Base-by-base conservation (phyloP, 2,329 filamentous ascomycete genomes). In the Neofusicoccum cordaticola region DNA sequence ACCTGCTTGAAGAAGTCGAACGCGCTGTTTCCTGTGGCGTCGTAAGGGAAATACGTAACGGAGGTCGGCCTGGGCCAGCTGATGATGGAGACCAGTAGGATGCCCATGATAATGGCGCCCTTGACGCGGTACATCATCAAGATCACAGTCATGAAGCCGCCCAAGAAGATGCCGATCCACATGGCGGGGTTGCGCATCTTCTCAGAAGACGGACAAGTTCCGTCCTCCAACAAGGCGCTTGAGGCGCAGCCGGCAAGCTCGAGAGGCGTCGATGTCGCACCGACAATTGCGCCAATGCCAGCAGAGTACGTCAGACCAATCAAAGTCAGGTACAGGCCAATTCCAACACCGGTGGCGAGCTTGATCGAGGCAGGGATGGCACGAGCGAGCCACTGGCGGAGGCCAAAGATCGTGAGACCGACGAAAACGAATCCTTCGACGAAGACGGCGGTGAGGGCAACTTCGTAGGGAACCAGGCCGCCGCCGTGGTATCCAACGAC, bases 1-100 rank as follows among this genome's bases (percentile, higher is more conserved):
- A 96, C 91, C 74, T 92, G 85, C 76, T 91, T 92, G 85, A 96
- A 96, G 78, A 96, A 96, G 71, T 93, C 83, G 76, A 96, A 96
- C 45, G 81, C 81, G 71, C 84, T 83, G 74, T 93, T 82, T 45
- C 92, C 92, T 2, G 88, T 75, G 0, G 82, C 69, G 0, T 86
- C 91, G 71, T 93, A 83, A 0, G 92, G 91, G 79, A 96, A 96
- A 76, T 90, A 92, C 5, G 92, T 94, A 64, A 96, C 88, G 0
- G 84, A 75, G 0, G 92, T 94, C 17, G 82, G 80, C 27, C 92
- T 86, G 0, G 92, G 92, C 92, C 92, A 96, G 8, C 91, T 96
- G 75, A 95, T 92, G 77, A 96, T 89, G 68, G 89, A 92, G 64
- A 96, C 92, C 31, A 96, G 85, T 31, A 93, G 75, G 68, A 96